Conservation (phyloP, 2,329 filamentous ascomycete species). For the Metarhizium album region DNA sequence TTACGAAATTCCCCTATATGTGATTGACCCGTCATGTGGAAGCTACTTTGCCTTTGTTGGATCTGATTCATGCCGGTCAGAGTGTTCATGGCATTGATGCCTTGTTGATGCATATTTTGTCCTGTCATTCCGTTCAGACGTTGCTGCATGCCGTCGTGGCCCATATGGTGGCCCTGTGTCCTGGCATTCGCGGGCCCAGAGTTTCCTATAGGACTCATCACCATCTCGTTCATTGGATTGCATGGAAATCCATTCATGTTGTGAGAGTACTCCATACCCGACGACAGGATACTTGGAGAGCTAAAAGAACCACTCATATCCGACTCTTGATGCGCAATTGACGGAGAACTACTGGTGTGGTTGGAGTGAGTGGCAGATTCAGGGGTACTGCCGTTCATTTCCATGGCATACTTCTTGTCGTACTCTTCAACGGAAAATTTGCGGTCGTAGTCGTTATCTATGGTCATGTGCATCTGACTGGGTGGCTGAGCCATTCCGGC, state of each 20-base stretch:
- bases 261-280: constrained; percentile 37
- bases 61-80: constrained; percentile 18
- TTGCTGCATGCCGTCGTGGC: constrained; percentile 18
- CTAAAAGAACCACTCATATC: constrained; percentile 40
- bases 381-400: constrained; percentile 23
- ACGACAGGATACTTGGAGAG: constrained; percentile 44
- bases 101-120: constrained; percentile 15
- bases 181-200: constrained; percentile 12
- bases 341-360: constrained; percentile 18
- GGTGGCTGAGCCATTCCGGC: constrained; percentile 48
- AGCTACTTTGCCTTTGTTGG: constrained; percentile 21
- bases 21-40: constrained; percentile 20
- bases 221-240: constrained; percentile 40
- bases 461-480: constrained; percentile 28
- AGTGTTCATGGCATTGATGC: constrained; percentile 20
- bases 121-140: constrained; percentile 15
- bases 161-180: constrained; percentile 17
- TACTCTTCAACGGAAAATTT: constrained; percentile 34
- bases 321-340: constrained; percentile 15
- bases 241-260: constrained; percentile 31
- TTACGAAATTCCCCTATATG: constrained; percentile 35
- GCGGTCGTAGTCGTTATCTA: constrained; percentile 37
- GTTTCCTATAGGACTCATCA: constrained; percentile 37
- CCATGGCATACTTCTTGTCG: constrained; percentile 27
- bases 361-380: constrained; percentile 22